phyloP scores from a whole-genome alignment of 768 basidiomycete species.

The Leccinum truebloodii region DNA sequence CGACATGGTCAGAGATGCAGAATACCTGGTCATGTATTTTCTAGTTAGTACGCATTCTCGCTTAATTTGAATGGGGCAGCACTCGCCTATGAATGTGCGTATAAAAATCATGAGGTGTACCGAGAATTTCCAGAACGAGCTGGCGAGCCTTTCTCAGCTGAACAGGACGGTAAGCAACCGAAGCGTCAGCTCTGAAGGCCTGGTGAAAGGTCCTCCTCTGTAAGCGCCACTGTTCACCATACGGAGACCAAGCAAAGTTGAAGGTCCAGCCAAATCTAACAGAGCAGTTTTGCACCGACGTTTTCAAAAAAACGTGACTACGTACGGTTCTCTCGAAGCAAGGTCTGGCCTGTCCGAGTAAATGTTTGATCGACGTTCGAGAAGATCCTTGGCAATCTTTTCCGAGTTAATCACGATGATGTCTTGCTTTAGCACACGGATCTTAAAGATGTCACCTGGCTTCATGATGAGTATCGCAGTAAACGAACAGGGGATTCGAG shows the following conservation, averaged over 20 bases:
- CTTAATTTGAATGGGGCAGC: background rate
- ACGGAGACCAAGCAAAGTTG: conserved; percentile 16
- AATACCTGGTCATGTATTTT: conserved; percentile 23
- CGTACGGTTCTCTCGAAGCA: conserved; percentile 18
- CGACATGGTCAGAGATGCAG: conserved; percentile 39
- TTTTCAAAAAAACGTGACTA: background rate
- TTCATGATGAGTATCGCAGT: background rate
- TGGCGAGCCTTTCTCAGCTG: conserved; percentile 23
- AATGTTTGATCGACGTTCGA: conserved; percentile 27
- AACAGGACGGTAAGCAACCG: conserved; percentile 11
- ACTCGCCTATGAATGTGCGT: conserved; percentile 13
- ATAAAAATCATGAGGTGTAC: conserved; percentile 1
- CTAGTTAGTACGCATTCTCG: background rate
- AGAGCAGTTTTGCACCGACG: background rate
- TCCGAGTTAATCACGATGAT: conserved; percentile 29
- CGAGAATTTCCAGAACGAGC: conserved; percentile 19
- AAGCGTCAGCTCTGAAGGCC: conserved; percentile 21
- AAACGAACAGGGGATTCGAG: background rate
- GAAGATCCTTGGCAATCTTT: conserved; percentile 28
- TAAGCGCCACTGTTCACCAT: conserved; percentile 25
- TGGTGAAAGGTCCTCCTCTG: conserved; percentile 29
- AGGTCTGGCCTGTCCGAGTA: conserved; percentile 30
- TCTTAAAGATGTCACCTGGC: conserved; percentile 21
- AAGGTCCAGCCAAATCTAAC: conserved; percentile 26
- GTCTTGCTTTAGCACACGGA: conserved; percentile 22